phyloP scores from a whole-genome alignment of 176 grass and related monocot species.

The Chloris gayana region DNA sequence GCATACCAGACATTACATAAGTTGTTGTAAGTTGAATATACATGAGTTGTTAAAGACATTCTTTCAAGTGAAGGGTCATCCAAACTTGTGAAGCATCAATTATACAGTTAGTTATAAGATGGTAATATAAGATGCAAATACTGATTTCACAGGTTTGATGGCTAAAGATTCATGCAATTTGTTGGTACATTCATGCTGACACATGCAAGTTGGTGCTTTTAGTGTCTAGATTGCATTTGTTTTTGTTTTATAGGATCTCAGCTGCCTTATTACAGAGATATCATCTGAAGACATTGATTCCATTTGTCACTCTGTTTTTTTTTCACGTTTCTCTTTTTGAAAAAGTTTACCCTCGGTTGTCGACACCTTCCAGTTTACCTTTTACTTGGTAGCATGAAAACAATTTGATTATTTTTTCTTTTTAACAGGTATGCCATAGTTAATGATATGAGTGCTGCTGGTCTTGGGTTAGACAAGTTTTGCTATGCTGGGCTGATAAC shows the following conservation, averaged over 20 bases:
- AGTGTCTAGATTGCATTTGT: neutral
- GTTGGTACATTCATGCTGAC: conserved; percentile 10
- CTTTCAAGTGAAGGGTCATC: conserved; percentile 29
- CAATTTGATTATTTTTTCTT: conserved; percentile 34
- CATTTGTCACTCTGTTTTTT: conserved; percentile 12
- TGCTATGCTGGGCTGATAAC: conserved; percentile 98
- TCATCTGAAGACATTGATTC: neutral
- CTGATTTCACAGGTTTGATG: conserved; percentile 20
- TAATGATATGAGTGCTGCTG: conserved; percentile 95
- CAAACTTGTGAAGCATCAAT: neutral
- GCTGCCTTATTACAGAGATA: neutral
- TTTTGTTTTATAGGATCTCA: conserved; percentile 13
- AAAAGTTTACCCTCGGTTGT: conserved; percentile 13
- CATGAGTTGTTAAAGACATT: neutral
- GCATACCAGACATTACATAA: conserved; percentile 9
- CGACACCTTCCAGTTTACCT: neutral
- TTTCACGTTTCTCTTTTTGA: too few relatives aligned
- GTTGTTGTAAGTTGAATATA: neutral
- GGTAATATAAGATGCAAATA: conserved; percentile 3
- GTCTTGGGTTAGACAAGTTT: conserved; percentile 89
- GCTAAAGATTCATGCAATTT: conserved; percentile 2
- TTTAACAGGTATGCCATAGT: conserved; percentile 79
- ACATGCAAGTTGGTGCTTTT: conserved; percentile 7
- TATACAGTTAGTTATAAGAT: conserved; percentile 19
- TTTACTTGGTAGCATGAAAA: conserved; percentile 21